phyloP scores from a whole-genome alignment of 2,329 filamentous ascomycete genomes.

The Diaporthe ampelina region DNA sequence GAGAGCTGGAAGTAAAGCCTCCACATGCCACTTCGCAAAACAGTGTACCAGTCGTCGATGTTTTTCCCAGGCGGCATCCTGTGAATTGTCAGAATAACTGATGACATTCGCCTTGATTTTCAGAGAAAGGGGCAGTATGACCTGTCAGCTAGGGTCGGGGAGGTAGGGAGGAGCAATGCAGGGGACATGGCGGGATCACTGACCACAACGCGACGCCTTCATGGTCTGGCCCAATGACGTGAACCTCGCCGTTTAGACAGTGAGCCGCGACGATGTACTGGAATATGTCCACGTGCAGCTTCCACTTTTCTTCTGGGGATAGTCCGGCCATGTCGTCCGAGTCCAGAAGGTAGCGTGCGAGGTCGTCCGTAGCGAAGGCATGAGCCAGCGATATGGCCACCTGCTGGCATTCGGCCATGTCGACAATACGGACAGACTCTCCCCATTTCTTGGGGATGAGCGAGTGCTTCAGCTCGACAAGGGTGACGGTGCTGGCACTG shows the following conservation, averaged over 20 bases:
- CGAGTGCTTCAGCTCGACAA: slow-evolving; percentile 56
- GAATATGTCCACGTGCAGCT: slow-evolving; percentile 82
- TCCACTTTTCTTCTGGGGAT: slow-evolving; percentile 79
- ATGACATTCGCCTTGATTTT: background rate
- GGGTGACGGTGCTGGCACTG: slow-evolving; percentile 47
- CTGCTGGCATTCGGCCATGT: slow-evolving; percentile 77
- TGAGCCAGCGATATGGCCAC: slow-evolving; percentile 81
- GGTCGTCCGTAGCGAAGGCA: slow-evolving; percentile 81
- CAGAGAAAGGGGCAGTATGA: background rate
- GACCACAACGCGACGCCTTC: slow-evolving; percentile 86
- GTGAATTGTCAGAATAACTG: slow-evolving; percentile 23
- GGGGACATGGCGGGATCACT: slow-evolving; percentile 48
- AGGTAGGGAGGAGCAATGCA: background rate
- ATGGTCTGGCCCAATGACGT: slow-evolving; percentile 81
- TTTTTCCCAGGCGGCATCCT: slow-evolving; percentile 83
- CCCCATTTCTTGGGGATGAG: slow-evolving; percentile 68
- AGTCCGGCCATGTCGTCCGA: slow-evolving; percentile 75
- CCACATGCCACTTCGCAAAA: slow-evolving; percentile 83
- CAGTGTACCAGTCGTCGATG: slow-evolving; percentile 80
- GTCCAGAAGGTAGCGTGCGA: slow-evolving; percentile 81
- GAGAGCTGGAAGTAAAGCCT: slow-evolving; percentile 81
- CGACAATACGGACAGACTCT: slow-evolving; percentile 72
- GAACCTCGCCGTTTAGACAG: slow-evolving; percentile 80
- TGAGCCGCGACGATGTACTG: slow-evolving; percentile 84
- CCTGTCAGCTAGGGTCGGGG: background rate